Evolutionary conservation across 768 basidiomycete genomes (phyloP).

Genomic region (Termitomyces sp.): DNA sequence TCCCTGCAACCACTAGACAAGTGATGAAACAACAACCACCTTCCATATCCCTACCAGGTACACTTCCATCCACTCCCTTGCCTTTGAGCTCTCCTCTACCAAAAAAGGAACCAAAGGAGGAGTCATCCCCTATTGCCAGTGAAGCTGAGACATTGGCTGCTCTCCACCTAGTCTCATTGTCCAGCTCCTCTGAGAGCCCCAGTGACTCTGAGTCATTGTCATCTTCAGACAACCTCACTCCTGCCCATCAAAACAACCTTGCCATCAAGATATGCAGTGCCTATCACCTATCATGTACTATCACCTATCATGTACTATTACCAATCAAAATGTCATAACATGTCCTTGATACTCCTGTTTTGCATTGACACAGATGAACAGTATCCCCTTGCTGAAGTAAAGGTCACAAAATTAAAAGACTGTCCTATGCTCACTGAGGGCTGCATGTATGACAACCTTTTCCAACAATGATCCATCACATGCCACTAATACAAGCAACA

Average conservation of each 20-base stretch:
- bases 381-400: too few relatives aligned
- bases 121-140: neutral
- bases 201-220: neutral
- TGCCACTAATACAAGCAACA: too few relatives aligned
- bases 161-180: neutral
- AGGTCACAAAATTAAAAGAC: too few relatives aligned
- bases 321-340: neutral
- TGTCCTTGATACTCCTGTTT: neutral
- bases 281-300: neutral
- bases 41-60: neutral
- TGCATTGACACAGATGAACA: neutral
- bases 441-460: too few relatives aligned
- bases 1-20: neutral
- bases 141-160: neutral
- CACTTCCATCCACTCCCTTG: neutral
- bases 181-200: neutral
- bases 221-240: neutral
- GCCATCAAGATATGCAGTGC: neutral
- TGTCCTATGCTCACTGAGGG: too few relatives aligned
- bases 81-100: neutral
- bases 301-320: too few relatives aligned
- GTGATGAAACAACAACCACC: neutral
- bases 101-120: neutral
- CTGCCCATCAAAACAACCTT: neutral
- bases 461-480: too few relatives aligned